Percentiles rank a stretch among this genome's conserved stretches.
phyloP scores from a whole-genome alignment of 805 yeast species.

The Diddensiella transvaalensis region DNA sequence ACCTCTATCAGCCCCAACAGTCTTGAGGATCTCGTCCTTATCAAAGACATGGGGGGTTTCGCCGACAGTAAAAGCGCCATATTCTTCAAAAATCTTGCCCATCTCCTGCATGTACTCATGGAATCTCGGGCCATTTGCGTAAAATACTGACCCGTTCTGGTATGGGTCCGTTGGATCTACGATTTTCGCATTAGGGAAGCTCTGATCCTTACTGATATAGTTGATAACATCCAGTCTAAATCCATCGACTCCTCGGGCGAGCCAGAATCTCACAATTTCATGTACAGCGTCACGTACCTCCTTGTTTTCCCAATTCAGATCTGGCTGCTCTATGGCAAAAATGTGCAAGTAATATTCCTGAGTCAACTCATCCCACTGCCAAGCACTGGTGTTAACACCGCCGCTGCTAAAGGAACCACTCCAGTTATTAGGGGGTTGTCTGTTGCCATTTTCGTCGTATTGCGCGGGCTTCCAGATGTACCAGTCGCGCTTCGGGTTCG shows the following conservation, averaged over 20 bases:
- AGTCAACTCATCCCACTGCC: conserved; percentile 53
- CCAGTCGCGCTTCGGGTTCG: conserved; percentile 58
- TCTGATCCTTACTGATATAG: conserved; percentile 46
- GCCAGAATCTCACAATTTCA: conserved; percentile 51
- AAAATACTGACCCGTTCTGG: conserved; percentile 39
- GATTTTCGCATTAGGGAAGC: conserved; percentile 48
- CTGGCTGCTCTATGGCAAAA: conserved; percentile 56
- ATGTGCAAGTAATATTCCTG: conserved; percentile 53
- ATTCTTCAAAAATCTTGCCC: conserved; percentile 41
- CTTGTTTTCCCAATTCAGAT: conserved; percentile 57
- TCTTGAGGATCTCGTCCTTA: conserved; percentile 12
- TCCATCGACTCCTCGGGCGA: conserved; percentile 54
- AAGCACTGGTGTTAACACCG: conserved; percentile 38
- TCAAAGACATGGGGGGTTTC: conserved; percentile 43
- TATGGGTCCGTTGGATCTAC: conserved; percentile 38
- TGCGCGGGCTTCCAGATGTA: conserved; percentile 54
- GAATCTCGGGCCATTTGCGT: conserved; percentile 50
- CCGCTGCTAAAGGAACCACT: conserved; percentile 46
- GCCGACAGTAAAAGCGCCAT: conserved; percentile 55
- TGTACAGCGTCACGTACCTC: conserved; percentile 40
- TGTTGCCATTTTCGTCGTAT: conserved; percentile 43
- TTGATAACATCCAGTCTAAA: conserved; percentile 58
- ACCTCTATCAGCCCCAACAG: conserved; percentile 24
- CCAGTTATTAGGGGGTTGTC: conserved; percentile 60
- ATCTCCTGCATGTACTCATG: conserved; percentile 57